A percentile compares a stretch with the other conserved stretches of the same genome.
Conservation (phyloP, 164 flowering plant genomes). For the Malania oleifera region DNA sequence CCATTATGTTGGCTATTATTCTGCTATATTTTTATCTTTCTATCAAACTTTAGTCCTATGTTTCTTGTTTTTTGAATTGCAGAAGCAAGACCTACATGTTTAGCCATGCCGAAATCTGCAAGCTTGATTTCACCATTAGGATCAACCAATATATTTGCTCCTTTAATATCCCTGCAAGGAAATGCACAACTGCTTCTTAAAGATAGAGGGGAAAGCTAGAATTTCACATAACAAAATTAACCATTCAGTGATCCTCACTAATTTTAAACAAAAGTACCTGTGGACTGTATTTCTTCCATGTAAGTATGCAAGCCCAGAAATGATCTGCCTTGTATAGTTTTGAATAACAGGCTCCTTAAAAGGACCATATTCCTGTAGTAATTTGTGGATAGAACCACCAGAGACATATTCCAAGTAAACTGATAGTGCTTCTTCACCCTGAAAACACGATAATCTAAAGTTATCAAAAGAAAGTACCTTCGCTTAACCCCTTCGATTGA, state of each 20-base stretch:
- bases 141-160: constrained; percentile 72
- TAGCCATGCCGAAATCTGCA: constrained; percentile 87
- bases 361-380: constrained; percentile 70
- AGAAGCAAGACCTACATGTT: constrained; percentile 46
- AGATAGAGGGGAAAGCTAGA: not conserved
- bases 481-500: too few species aligned
- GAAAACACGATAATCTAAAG: constrained; percentile 1
- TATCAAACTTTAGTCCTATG: too few species aligned
- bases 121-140: constrained; percentile 75
- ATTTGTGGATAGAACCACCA: constrained; percentile 72
- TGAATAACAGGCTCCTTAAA: constrained; percentile 72
- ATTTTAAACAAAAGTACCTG: constrained; percentile 30
- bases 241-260: not conserved
- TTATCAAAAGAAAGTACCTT: not conserved
- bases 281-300: constrained; percentile 69
- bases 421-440: constrained; percentile 66
- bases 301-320: constrained; percentile 62
- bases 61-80: not conserved
- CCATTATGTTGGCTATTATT: not conserved
- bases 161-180: constrained; percentile 65
- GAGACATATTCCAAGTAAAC: constrained; percentile 75
- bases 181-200: not conserved
- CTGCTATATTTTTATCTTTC: too few species aligned
- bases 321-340: constrained; percentile 66
- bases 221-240: not conserved